Evolutionary conservation across 106 monocot species (phyloP), one percentile per base, ranked within the genome.

Genomic region (Acorus calamus): DNA sequence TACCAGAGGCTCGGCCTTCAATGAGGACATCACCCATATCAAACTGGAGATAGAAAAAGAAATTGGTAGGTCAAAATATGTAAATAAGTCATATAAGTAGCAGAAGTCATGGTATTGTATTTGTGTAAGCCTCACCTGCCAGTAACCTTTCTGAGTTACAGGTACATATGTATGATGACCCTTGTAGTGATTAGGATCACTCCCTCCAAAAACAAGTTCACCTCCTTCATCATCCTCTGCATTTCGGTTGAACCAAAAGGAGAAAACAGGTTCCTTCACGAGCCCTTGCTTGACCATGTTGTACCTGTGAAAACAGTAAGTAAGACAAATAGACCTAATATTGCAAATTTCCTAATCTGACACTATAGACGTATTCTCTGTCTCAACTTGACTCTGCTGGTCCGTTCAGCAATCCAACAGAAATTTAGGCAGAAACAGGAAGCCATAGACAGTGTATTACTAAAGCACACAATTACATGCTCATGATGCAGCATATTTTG

Each of bases 181-280:
- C 66, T 73, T 88, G 46, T 76, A 85, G 72, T 93, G 92, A 43
- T 55, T 66, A n/a, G 72, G 69, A 50, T 88, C 88, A 68, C 65
- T 56, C 4, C 92, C 92, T 56, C 92, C 92, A 61, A 93, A 88
- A 49, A 93, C 92, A 74, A 93, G 56, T 74, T 93, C 85, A 71
- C 92, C 92, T 56, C 92, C 88, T 45, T 93, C 78, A 1, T 77
- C 72, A 57, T 80, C 88, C n/a, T 73, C 74, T 45, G 71, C 53
- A 54, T 88, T 72, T 42, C 85, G 72, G 63, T 93, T 92, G 44
- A 93, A 83, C 92, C 92, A 93, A 69, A 93, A 93, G 45, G 92
- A 88, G 74, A 93, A 93, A 45, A 93, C 78, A 13, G 77, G 82
- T 3, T 85, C 76, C 65, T 78, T 73, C 3, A 93, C 66, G 46